These are phyloP conservation scores for Drechslerella stenobrocha DNA, from an alignment of 2,329 filamentous ascomycete species.

Conservation along the genomic window DNA sequence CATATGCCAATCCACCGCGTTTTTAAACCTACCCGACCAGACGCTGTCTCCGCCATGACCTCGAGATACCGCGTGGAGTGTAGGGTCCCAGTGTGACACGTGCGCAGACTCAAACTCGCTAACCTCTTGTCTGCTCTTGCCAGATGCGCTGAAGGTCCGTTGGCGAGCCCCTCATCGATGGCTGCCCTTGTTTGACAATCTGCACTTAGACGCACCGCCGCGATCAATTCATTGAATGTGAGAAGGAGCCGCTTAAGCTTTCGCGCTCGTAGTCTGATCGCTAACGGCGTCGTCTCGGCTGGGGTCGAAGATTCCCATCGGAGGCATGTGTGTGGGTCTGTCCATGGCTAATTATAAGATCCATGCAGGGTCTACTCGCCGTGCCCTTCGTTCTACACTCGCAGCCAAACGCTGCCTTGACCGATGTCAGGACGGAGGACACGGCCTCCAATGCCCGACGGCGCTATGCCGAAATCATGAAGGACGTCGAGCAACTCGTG, in stretches of 20 bases:
- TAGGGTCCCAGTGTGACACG: slow-evolving; percentile 8
- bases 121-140: background rate
- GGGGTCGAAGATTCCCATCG: slow-evolving; percentile 19
- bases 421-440: slow-evolving; percentile 65
- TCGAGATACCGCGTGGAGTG: slow-evolving; percentile 48
- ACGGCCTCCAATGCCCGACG: slow-evolving; percentile 81
- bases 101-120: background rate
- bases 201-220: slow-evolving; percentile 36
- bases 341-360: too few relatives aligned
- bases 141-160: slow-evolving; percentile 44
- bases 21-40: background rate
- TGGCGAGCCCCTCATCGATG: background rate
- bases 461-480: slow-evolving; percentile 92
- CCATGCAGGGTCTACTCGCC: slow-evolving; percentile 73
- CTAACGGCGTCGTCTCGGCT: slow-evolving; percentile 5
- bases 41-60: slow-evolving; percentile 21
- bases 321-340: slow-evolving; percentile 6
- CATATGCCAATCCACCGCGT: background rate
- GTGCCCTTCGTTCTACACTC: slow-evolving; percentile 97
- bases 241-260: background rate
- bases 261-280: background rate
- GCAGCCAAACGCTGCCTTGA: slow-evolving; percentile 84
- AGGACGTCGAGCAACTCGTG: slow-evolving; percentile 87
- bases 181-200: background rate
- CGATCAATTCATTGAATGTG: slow-evolving; percentile 47